These are phyloP conservation scores for Globisporangium barbulae DNA, from an alignment of 352 stramenopile species.

Conservation along the genomic window DNA sequence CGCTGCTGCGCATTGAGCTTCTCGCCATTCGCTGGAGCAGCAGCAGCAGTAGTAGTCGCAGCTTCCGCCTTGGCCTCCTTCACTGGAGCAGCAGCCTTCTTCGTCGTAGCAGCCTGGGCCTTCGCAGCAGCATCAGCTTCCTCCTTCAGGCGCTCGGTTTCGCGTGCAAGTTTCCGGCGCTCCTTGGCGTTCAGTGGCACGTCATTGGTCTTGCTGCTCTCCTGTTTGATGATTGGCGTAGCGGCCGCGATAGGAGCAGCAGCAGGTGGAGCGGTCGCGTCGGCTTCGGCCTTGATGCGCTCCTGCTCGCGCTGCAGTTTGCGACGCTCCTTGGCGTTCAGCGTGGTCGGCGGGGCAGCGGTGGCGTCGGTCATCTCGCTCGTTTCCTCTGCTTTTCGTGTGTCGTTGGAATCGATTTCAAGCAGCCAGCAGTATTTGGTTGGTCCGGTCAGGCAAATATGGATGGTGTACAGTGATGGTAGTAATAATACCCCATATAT, in stretches of 20 bases:
- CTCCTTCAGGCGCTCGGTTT: conserved; percentile 9
- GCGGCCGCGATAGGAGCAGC: conserved; percentile 1
- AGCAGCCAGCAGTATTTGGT: conserved; percentile 1
- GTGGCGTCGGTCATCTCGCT: conserved; percentile 4
- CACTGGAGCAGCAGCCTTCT: not conserved
- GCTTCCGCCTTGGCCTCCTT: conserved; percentile 3
- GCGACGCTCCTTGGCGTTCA: conserved; percentile 82
- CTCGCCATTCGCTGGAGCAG: conserved; percentile 15
- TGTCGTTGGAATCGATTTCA: conserved; percentile 1
- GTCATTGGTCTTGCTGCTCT: not conserved
- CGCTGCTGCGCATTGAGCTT: conserved; percentile 53
- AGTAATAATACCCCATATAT: not conserved
- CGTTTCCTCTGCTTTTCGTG: not conserved
- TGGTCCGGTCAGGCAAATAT: not conserved
- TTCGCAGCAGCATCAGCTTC: not conserved
- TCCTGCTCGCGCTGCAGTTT: conserved; percentile 67
- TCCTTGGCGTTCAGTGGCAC: conserved; percentile 39
- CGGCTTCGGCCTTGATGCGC: conserved; percentile 13
- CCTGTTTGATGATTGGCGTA: conserved; percentile 17
- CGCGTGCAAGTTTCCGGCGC: conserved; percentile 23
- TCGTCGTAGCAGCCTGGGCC: not conserved
- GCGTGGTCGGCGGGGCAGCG: conserved; percentile 5
- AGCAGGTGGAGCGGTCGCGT: not conserved
- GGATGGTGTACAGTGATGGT: not conserved
- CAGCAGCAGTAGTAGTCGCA: not conserved